Evolutionary conservation across 148 eudicot genomes (phyloP).

Genomic region (Pharnaceum exiguum): DNA sequence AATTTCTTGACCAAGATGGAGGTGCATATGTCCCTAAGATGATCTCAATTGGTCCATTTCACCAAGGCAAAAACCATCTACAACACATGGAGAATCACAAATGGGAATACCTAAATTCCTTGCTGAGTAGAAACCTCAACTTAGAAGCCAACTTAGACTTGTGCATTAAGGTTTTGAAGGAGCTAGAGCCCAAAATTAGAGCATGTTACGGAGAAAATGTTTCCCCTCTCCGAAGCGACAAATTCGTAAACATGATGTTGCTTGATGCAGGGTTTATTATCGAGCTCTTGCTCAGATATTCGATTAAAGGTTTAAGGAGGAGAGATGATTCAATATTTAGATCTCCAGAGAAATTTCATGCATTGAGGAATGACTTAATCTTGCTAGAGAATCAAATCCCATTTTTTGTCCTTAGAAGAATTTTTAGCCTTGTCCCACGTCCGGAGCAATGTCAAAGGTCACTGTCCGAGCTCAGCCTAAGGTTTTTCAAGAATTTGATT

Average conservation of each 20-base stretch:
- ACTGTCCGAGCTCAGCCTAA: constrained; percentile 35
- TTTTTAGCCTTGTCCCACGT: constrained; percentile 35
- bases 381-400: constrained; percentile 63
- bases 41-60: constrained; percentile 60
- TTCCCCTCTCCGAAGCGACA: constrained; percentile 18
- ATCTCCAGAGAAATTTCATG: constrained; percentile 17
- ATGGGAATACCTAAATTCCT: constrained; percentile 49
- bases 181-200: constrained; percentile 40
- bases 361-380: constrained; percentile 38
- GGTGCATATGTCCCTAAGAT: constrained; percentile 28
- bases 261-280: constrained; percentile 54
- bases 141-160: constrained; percentile 20
- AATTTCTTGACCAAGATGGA: constrained; percentile 9
- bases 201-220: constrained; percentile 33
- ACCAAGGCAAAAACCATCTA: constrained; percentile 23
- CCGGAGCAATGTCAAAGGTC: constrained; percentile 24
- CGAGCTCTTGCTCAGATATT: constrained; percentile 43
- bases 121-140: constrained; percentile 26
- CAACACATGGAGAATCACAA: constrained; percentile 38
- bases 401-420: constrained; percentile 34
- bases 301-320: constrained; percentile 34
- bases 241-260: constrained; percentile 42
- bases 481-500: constrained; percentile 39
- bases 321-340: constrained; percentile 44
- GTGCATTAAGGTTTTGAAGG: constrained; percentile 34